Conservation (phyloP, 2,329 filamentous ascomycete genomes). For the Endothia cerciana region DNA sequence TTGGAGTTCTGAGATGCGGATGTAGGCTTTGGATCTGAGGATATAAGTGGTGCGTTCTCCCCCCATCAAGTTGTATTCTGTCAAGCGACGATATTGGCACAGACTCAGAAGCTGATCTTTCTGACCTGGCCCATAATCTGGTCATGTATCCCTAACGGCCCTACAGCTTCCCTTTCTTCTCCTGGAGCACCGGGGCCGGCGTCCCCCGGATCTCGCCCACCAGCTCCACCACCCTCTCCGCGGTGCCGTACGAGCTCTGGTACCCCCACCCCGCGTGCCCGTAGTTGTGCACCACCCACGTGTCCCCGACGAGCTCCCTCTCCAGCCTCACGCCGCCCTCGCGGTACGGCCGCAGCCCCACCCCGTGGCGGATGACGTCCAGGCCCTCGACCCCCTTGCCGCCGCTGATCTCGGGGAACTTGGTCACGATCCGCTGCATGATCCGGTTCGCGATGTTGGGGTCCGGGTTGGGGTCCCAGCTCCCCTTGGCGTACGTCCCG, state of each 20-base stretch:
- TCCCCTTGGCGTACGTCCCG: constrained; percentile 79
- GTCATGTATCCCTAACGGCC: too few species aligned
- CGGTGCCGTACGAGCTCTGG: constrained; percentile 71
- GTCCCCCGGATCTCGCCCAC: constrained; percentile 61
- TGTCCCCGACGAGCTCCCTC: constrained; percentile 67
- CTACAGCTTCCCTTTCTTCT: constrained; percentile 23
- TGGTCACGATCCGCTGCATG: constrained; percentile 74
- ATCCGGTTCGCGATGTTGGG: constrained; percentile 80
- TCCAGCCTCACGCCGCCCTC: constrained; percentile 76
- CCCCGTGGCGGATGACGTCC: constrained; percentile 78
- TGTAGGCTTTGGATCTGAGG: too few species aligned
- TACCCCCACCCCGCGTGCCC: constrained; percentile 82
- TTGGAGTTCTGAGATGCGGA: too few species aligned
- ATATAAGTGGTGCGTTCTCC: too few species aligned
- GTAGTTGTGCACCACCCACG: constrained; percentile 77
- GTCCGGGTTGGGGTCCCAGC: constrained; percentile 80
- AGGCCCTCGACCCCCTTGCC: constrained; percentile 73
- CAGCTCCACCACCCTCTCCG: constrained; percentile 66
- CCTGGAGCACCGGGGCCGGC: constrained; percentile 36
- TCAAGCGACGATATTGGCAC: too few species aligned
- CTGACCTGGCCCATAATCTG: too few species aligned
- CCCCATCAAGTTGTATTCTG: too few species aligned
- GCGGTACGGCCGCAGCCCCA: constrained; percentile 78
- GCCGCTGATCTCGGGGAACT: constrained; percentile 65
- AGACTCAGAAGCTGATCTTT: too few species aligned